Evolutionary conservation across 805 yeast species (phyloP), one percentile per base, ranked within the genome.

Genomic region (Priceomyces haplophilus): DNA sequence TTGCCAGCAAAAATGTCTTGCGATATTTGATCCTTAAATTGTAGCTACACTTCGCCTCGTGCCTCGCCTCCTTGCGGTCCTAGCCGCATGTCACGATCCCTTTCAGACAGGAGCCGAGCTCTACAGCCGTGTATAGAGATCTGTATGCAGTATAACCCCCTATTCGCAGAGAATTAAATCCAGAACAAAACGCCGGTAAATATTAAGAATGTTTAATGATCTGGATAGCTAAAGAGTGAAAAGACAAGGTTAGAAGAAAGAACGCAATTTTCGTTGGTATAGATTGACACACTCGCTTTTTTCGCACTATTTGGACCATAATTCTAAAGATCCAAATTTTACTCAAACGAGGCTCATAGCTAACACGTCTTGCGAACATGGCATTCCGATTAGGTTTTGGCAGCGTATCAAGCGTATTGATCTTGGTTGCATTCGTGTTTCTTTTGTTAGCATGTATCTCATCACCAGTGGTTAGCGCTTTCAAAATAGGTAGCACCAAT

Each of bases 381-480:
- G 44, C 37, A 24, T 41, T 45, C 40, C 34, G 32, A n/a, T 29
- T 41, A 12, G 40, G 53, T 16, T 51, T 55, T 32, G 50, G 50
- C 41, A 46, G 56, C 5, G 37, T 47, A 6, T 46, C 58, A 7
- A 37, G 50, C 4, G 38, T 77, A n/a, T 65, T 76, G 36, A 50
- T 76, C 27, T 59, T 80, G 38, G 68, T 75, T 8, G 69, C 89
- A 1, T 61, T 83, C 52, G 90, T 83, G 11, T 78, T 83, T 46
- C 63, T 85, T 35, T 65, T 85, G 33, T 59, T 85, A 23, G 79
- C 83, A 2, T 71, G 80, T 15, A 68, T 85, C 19, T 73, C 88
- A 0, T 72, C 79, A 8, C 91, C 95, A 0, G 79, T 80, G 1
- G 67, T 75, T 7, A 47, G 61, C 2, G 53, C 69, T 5, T 70